These are phyloP conservation scores for Lindgomyces ingoldianus DNA, from an alignment of 495 filamentous ascomycete species.

Conservation along the genomic window DNA sequence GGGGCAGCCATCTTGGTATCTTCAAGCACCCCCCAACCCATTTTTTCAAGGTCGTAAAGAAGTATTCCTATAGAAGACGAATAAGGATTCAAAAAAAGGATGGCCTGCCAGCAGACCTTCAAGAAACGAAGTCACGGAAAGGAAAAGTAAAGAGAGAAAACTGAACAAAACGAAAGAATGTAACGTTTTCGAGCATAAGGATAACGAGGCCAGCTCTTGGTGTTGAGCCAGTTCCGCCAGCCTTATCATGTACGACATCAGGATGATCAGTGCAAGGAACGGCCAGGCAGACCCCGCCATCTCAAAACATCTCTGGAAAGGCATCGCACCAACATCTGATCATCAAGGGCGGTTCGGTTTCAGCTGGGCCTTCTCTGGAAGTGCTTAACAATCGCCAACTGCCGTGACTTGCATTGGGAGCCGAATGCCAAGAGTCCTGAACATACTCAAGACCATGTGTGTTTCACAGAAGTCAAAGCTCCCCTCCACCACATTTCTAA, in stretches of 20 bases:
- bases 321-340: slow-evolving; percentile 8
- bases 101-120: slow-evolving; percentile 26
- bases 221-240: not conserved
- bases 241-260: slow-evolving; percentile 18
- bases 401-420: not conserved
- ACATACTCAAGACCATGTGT: slow-evolving; percentile 7
- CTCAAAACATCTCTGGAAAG: slow-evolving; percentile 24
- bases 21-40: slow-evolving; percentile 32
- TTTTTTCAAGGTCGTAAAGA: slow-evolving; percentile 3
- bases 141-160: not conserved
- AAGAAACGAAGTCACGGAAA: not conserved
- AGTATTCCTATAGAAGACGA: not conserved
- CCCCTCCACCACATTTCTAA: not conserved
- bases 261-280: not conserved
- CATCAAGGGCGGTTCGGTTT: not conserved
- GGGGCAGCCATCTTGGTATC: slow-evolving; percentile 28
- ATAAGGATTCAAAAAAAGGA: slow-evolving; percentile 11
- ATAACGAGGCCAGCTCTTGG: slow-evolving; percentile 19
- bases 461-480: slow-evolving; percentile 20
- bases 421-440: slow-evolving; percentile 11
- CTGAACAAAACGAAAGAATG: not conserved
- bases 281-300: slow-evolving; percentile 8
- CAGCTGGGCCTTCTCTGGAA: slow-evolving; percentile 5
- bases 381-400: not conserved
- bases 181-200: not conserved